Evolutionary conservation across 306 rosid species (phyloP).

Genomic region (Acacia crassicarpa): DNA sequence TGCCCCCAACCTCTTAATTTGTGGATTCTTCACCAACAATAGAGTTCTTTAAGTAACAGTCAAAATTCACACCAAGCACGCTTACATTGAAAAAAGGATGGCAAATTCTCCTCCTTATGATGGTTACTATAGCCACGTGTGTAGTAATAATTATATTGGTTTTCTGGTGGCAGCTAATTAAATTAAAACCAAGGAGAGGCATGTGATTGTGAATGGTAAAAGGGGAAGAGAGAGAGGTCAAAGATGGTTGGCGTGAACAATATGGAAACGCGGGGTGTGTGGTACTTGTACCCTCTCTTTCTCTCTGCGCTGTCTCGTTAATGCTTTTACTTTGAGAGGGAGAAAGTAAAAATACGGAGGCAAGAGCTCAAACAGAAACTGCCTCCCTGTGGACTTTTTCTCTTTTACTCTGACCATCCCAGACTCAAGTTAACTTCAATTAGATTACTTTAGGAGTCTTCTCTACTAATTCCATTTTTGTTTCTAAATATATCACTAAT

Average conservation of each 20-base stretch:
- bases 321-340: constrained; percentile 3
- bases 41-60: constrained; percentile 39
- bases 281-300: neutral
- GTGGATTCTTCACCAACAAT: constrained; percentile 23
- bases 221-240: neutral
- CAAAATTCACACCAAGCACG: constrained; percentile 35
- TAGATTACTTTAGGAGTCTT: neutral
- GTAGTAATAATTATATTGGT: neutral
- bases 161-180: neutral
- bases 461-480: neutral
- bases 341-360: constrained; percentile 30
- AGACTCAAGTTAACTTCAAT: neutral
- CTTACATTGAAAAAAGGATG: neutral
- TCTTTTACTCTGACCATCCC: neutral
- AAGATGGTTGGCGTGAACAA: constrained; percentile 60
- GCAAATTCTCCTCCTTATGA: constrained; percentile 33
- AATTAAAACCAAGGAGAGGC: constrained; percentile 10
- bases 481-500: neutral
- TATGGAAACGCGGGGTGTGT: neutral
- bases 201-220: constrained; percentile 34
- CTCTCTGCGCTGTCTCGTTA: neutral
- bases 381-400: constrained; percentile 7
- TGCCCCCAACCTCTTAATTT: constrained; percentile 22
- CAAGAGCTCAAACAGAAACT: constrained; percentile 44
- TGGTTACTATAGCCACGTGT: constrained; percentile 46